Conservation (phyloP, 2,329 filamentous ascomycete genomes). For the Pestalotiopsis fici region DNA sequence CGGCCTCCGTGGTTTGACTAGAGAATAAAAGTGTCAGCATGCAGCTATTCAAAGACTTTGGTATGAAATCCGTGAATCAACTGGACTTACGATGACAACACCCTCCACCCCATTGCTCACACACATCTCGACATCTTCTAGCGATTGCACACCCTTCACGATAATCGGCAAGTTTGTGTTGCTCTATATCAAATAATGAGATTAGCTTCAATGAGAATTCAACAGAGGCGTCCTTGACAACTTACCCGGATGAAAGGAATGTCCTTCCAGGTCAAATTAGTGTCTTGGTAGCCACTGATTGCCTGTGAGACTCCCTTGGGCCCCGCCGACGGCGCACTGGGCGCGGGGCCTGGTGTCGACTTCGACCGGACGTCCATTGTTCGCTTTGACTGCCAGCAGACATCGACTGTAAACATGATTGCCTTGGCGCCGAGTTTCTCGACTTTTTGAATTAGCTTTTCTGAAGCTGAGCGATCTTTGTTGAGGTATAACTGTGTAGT, state of each 20-base stretch:
- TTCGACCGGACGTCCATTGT: constrained; percentile 1
- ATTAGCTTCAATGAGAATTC: not conserved
- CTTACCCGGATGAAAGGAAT: not conserved
- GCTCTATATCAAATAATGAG: not conserved
- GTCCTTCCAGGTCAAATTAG: constrained; percentile 1
- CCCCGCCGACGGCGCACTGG: not conserved
- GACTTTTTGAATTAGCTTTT: not conserved
- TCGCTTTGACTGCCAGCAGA: not conserved
- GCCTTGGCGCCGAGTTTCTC: constrained; percentile 1
- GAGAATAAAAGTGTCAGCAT: not conserved
- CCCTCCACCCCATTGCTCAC: not conserved
- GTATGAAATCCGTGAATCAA: not conserved
- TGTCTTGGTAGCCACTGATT: not conserved
- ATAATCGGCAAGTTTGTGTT: not conserved
- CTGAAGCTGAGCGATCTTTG: not conserved
- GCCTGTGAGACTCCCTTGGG: not conserved
- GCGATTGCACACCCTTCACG: not conserved
- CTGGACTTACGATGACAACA: not conserved
- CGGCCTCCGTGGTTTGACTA: constrained; percentile 7
- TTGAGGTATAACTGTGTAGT: not conserved
- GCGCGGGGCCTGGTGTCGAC: not conserved
- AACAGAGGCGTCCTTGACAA: not conserved
- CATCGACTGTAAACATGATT: constrained; percentile 1
- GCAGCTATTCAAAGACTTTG: not conserved
- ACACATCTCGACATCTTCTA: not conserved